Base-by-base conservation (phyloP, 257 asterid genomes). In the Plantago major region DNA sequence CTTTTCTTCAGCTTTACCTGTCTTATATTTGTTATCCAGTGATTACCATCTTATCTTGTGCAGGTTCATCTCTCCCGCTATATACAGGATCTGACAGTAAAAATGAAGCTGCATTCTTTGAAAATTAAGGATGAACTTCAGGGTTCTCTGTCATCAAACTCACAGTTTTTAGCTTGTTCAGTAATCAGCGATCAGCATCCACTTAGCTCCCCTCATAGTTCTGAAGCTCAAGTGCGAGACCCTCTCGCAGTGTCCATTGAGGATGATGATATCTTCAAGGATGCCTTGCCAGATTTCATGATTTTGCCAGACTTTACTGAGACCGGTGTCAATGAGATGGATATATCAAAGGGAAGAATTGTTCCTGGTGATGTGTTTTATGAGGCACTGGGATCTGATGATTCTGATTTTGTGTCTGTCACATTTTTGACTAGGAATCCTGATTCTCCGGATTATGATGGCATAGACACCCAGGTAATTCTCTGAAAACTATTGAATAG, bases 391-490 rank as follows among this genome's bases (percentile, higher is more conserved):
- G 88, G 94, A 59, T 78, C 82, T 58, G 94, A 93, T 75, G 94
- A 83, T 73, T 77, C 96, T 81, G 94, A 89, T 81, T 93, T 93
- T 81, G 97, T 93, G 58, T 84, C 99, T 60, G 82, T 93, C 67
- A 71, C 79, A 62, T 93, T 80, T 79, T 46, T 75, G 70, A 83
- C 79, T 16, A 83, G 90, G 77, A 70, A 74, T 83, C 87, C 89
- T 60, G 71, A 79, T 74, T 89, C 96, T 28, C 92, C 87, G 48
- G 89, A 87, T 66, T 93, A 93, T 64, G 90, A 83, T 82, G 99
- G 99, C 69, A 78, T 82, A 61, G 99, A 93, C 82, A 85, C 97
- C 30, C 94, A 89, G 99, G 99, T 89, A 78, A 81, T 66, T 58
- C 14, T 54, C 14, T 58, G 69, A 67, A 28, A 69, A 56, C 43